phyloP scores from a whole-genome alignment of 75 land plant genomes.

The Sequoia sempervirens region DNA sequence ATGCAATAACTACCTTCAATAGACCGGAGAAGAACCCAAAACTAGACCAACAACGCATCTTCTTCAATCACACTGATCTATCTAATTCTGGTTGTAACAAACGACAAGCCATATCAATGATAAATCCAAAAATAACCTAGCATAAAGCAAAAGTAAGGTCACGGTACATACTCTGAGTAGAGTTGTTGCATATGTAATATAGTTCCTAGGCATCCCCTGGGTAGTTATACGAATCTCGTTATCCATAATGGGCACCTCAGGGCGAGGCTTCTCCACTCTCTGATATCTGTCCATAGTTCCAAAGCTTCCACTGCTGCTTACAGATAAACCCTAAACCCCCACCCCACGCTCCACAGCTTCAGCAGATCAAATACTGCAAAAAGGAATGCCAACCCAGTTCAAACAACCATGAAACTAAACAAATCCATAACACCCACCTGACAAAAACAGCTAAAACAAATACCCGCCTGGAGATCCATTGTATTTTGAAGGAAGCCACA shows the following conservation, averaged over 20 bases:
- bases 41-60: neutral
- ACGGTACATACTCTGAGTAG: conserved; percentile 50
- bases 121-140: neutral
- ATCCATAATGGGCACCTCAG: conserved; percentile 68
- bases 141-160: neutral
- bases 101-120: neutral
- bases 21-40: neutral
- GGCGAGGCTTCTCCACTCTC: conserved; percentile 76
- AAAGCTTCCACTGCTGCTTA: neutral
- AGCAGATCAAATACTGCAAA: neutral
- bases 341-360: neutral
- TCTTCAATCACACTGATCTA: neutral
- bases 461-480: neutral
- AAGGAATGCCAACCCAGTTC: neutral
- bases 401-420: neutral
- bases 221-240: conserved; percentile 83
- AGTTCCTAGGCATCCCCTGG: conserved; percentile 77
- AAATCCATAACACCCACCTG: neutral
- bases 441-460: neutral
- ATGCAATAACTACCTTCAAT: neutral
- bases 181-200: conserved; percentile 70
- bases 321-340: conserved; percentile 1
- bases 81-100: neutral
- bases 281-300: conserved; percentile 68
- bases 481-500: neutral